A percentile compares a stretch with the other conserved stretches of the same genome.
Conservation (phyloP, 345 rosid genomes). For the Eucalyptus urophylla region DNA sequence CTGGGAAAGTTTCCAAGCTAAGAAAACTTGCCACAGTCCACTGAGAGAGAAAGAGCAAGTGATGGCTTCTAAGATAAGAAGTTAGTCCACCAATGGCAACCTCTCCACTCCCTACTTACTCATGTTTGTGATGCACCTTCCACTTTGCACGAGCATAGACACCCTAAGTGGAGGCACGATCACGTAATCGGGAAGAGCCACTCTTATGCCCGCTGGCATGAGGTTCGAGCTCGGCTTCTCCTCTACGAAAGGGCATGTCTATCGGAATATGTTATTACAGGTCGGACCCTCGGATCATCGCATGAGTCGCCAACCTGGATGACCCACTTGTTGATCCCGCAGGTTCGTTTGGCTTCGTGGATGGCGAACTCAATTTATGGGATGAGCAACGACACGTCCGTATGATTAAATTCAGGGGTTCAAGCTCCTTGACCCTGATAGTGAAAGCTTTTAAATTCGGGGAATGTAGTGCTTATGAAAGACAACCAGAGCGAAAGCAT, state of each 20-base stretch:
- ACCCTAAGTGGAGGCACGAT: background rate
- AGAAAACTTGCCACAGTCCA: background rate
- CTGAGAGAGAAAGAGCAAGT: background rate
- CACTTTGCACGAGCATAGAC: background rate
- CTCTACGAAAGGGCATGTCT: background rate
- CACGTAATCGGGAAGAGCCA: background rate
- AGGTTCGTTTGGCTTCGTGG: background rate
- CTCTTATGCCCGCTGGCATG: background rate
- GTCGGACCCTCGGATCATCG: slow-evolving; percentile 4
- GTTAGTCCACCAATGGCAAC: background rate
- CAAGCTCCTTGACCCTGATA: slow-evolving; percentile 8
- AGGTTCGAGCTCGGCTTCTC: background rate
- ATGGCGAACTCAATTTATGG: slow-evolving; percentile 5
- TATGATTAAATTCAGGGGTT: background rate
- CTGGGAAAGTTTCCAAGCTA: background rate
- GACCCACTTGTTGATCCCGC: slow-evolving; percentile 4
- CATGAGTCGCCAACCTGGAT: slow-evolving; percentile 33
- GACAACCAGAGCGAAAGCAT: background rate
- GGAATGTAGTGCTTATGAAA: slow-evolving; percentile 18
- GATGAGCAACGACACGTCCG: slow-evolving; percentile 2
- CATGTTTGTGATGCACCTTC: background rate
- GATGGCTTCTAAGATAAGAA: background rate
- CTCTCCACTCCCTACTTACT: background rate
- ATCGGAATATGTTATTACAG: slow-evolving; percentile 1
- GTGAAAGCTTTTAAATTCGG: background rate